A percentile compares a stretch with the other conserved stretches of the same genome.
Conservation (phyloP, 108 stramenopile species). For the Skeletonema marinoi region DNA sequence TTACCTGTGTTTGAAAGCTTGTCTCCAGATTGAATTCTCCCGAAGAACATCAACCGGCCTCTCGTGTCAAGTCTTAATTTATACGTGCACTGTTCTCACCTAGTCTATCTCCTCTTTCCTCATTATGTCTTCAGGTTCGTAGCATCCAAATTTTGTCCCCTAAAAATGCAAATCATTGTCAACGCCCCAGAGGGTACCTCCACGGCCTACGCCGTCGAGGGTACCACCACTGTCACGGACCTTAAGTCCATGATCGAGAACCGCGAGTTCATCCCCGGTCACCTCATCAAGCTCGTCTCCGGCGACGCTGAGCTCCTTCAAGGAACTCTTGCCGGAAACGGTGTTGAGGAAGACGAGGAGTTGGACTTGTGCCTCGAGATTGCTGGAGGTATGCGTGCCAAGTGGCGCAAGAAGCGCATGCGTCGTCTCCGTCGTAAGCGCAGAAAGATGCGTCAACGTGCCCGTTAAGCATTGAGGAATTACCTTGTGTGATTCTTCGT, state of each 20-base stretch:
- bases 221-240: conserved; percentile 78
- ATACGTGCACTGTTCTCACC: background rate
- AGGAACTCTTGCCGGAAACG: conserved; percentile 82
- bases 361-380: conserved; percentile 76
- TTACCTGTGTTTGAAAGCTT: background rate
- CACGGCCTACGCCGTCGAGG: conserved; percentile 83
- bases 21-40: background rate
- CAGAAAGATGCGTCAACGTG: conserved; percentile 95
- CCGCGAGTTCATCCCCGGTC: conserved; percentile 80
- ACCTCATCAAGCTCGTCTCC: conserved; percentile 77
- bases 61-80: background rate
- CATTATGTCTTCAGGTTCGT: conserved; percentile 45
- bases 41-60: background rate
- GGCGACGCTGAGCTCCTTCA: conserved; percentile 69
- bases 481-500: background rate
- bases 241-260: conserved; percentile 91
- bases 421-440: conserved; percentile 93
- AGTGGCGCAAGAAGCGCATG: conserved; percentile 96
- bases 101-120: conserved; percentile 2
- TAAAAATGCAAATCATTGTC: conserved; percentile 83
- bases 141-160: conserved; percentile 66
- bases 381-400: conserved; percentile 84
- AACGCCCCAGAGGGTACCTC: conserved; percentile 49
- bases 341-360: conserved; percentile 81
- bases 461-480: conserved; percentile 64